Evolutionary conservation across 495 filamentous ascomycete genomes (phyloP).

Genomic region (Hyaloscypha bicolor): DNA sequence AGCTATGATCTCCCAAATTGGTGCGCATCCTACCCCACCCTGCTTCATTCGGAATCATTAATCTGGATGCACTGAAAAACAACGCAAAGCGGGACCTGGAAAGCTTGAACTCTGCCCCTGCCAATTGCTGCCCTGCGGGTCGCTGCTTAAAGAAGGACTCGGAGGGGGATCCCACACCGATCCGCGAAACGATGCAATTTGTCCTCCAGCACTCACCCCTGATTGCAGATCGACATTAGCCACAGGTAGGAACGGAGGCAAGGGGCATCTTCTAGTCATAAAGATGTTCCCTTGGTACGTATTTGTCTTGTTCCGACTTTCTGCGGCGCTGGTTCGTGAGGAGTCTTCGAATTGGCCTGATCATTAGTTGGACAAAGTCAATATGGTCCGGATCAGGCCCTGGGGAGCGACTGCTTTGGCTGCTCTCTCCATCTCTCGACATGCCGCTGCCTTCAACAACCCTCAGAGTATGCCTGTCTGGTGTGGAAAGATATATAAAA

Average conservation of each 20-base stretch:
- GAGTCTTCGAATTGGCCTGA: background rate
- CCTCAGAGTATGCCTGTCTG: constrained; percentile 21
- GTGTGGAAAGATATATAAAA: constrained; percentile 32
- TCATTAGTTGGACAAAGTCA: background rate
- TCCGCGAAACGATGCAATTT: background rate
- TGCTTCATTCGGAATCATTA: background rate
- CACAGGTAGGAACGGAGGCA: background rate
- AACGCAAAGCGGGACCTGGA: background rate
- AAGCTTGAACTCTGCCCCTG: background rate
- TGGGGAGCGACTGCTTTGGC: background rate
- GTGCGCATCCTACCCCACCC: background rate
- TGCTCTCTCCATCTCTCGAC: background rate
- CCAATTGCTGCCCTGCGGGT: background rate
- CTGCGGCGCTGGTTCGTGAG: background rate
- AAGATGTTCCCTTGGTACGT: background rate
- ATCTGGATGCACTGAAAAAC: background rate
- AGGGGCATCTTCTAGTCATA: background rate
- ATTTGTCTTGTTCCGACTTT: background rate
- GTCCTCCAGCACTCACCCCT: background rate
- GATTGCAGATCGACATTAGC: constrained; percentile 4
- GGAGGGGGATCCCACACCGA: background rate
- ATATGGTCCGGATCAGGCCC: background rate
- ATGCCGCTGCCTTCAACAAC: constrained; percentile 17
- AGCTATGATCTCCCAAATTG: background rate
- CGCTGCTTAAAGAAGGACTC: background rate